Evolutionary conservation across 2,329 filamentous ascomycete species (phyloP), one percentile per base, ranked within the genome.

Genomic region (Paracoccidioides lutzii): DNA sequence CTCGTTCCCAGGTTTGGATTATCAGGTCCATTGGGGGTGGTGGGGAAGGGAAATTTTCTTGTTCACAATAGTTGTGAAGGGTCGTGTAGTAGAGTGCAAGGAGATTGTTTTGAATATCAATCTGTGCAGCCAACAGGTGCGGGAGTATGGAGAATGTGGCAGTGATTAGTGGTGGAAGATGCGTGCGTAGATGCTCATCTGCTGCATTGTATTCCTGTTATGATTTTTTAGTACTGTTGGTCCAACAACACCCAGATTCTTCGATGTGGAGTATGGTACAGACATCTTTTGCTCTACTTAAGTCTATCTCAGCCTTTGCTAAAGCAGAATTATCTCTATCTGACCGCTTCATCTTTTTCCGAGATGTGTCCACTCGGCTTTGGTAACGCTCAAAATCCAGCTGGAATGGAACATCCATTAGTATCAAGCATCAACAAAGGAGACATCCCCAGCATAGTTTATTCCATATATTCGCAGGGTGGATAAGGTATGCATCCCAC

Each of bases 351-450:
- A 79, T 74, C 69, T 93, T 93, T 67, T 83, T 84, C 61, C 82
- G 76, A 43, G 83, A 78, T 63, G 81, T 82, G 64, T 87, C 84
- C 40, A 84, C 82, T 59, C 83, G 82, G 62, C 83, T 81, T 68
- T 88, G 83, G 61, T 84, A 84, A 62, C 86, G 81, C 70, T 95
- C 89, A 65, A 83, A 93, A 67, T 94, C 89, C 57, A 90, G 68
- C 78, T 83, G 62, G 38, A 50, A 28, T 3, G 37, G 10, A 30
- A 14, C 38, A 41, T 22, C 10, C 9, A 15, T 51, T 22, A 51
- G 33, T 30, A 28, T 51, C 28, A 12, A 32, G 10, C 7, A 22
- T 30, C 4, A 14, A 33, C 45, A 54, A 9, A 8, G 33, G 30
- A 50, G n/a, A 30, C 15, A 50, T 44, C 5, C 22, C 22, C 22